These are phyloP conservation scores for Claviceps pusilla DNA, from an alignment of 2,329 filamentous ascomycete genomes.

Conservation along the genomic window DNA sequence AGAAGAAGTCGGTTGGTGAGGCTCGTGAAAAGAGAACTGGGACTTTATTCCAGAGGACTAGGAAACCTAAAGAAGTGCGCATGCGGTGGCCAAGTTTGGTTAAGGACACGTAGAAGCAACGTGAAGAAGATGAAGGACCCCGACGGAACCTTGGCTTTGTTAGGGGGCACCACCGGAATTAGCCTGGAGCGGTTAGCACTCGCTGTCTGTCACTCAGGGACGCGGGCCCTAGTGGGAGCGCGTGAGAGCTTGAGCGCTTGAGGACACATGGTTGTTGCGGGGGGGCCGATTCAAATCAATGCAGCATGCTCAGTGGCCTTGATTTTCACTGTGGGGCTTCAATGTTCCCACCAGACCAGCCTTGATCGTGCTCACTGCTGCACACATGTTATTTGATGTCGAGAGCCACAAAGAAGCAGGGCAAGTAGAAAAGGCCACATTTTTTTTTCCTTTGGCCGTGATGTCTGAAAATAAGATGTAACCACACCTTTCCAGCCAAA, in stretches of 20 bases:
- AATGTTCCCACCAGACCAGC: not conserved
- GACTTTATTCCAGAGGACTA: conserved; percentile 1
- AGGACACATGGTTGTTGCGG: not conserved
- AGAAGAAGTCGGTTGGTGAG: not conserved
- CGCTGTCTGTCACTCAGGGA: not conserved
- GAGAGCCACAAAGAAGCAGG: not conserved
- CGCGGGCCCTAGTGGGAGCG: not conserved
- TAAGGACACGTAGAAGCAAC: conserved; percentile 10
- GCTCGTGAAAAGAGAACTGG: not conserved
- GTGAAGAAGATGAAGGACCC: not conserved
- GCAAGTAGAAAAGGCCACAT: not conserved
- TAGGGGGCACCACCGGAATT: not conserved
- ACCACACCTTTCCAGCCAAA: not conserved
- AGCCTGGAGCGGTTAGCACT: not conserved
- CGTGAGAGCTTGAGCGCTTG: not conserved
- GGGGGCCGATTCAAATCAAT: not conserved
- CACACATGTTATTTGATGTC: not conserved
- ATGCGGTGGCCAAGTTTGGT: conserved; percentile 5
- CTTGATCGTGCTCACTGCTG: not conserved
- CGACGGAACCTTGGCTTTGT: not conserved
- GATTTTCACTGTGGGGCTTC: not conserved
- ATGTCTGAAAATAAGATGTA: not conserved
- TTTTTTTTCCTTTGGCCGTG: no score
- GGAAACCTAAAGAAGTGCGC: not conserved
- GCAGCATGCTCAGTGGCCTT: not conserved